Evolutionary conservation across 306 rosid genomes (phyloP).

Genomic region (Castanea crenata): DNA sequence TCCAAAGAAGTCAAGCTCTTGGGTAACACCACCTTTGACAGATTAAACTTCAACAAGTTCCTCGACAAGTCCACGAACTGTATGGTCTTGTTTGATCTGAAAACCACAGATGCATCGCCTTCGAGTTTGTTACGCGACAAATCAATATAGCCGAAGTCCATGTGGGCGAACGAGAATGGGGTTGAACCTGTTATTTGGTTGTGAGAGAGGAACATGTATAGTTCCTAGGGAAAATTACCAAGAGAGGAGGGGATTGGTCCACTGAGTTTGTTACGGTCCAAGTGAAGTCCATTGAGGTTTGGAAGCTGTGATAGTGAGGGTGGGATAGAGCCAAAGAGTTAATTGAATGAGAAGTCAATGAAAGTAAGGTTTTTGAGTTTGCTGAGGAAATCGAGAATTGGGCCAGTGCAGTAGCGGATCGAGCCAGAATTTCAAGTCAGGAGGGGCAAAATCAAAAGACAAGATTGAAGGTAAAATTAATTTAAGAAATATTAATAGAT

Average conservation of each 20-base stretch:
- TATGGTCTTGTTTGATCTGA: slow-evolving; percentile 40
- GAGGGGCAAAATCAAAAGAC: too few species aligned
- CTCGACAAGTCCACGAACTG: slow-evolving; percentile 43
- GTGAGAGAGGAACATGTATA: too few species aligned
- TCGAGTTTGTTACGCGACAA: slow-evolving; percentile 57
- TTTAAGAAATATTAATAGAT: too few species aligned
- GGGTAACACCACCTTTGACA: slow-evolving; percentile 40
- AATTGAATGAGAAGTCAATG: slow-evolving; percentile 51
- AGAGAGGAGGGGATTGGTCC: too few species aligned
- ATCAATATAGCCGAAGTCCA: slow-evolving; percentile 24
- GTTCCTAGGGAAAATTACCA: too few species aligned
- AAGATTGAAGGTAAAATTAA: too few species aligned
- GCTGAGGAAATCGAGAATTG: slow-evolving; percentile 57
- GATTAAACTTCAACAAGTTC: slow-evolving; percentile 51
- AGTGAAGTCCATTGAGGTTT: background rate
- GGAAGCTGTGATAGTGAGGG: slow-evolving; percentile 52
- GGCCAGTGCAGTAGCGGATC: slow-evolving; percentile 29
- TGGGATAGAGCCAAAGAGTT: slow-evolving; percentile 55
- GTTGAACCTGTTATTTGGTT: background rate
- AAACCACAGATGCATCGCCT: slow-evolving; percentile 60
- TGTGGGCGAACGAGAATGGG: slow-evolving; percentile 29
- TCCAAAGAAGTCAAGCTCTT: slow-evolving; percentile 44
- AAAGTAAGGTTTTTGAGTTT: slow-evolving; percentile 42
- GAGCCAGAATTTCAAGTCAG: too few species aligned
- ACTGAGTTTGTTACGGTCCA: too few species aligned